Base-by-base conservation (phyloP, 225 moss, liverwort and hornwort genomes). In the Bryoerythrophyllum caledonicum region DNA sequence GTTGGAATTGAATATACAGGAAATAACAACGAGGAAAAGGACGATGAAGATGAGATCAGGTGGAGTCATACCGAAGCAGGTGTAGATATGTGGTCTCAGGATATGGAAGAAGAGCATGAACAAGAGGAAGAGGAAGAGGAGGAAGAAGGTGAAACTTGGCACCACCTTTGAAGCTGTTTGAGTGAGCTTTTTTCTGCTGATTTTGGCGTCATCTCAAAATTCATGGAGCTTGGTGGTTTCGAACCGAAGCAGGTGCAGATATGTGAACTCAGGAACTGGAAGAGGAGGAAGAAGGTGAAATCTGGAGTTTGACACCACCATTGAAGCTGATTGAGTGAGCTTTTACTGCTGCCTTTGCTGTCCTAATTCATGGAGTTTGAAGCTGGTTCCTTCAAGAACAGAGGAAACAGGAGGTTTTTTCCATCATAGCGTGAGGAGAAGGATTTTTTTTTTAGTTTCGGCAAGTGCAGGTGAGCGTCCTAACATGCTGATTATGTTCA, bases 1-100 rank as follows among this genome's bases (percentile, higher is more conserved):
- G 65, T 83, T 67, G 82, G 83, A 8, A 76, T 82, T 7, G 74
- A 80, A 55, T 75, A 79, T 61, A 20, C 25, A 55, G 64, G 76
- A 55, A 60, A 82, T 21, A 71, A 72, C 65, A 76, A 63, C 27
- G 76, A 85, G 46, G 78, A 67, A 17, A 19, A 46, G 19, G 80
- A 78, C 34, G 60, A 67, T 7, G 72, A 78, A 76, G 76, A 75
- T 68, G 81, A 82, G 57, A 79, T 71, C 38, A 38, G 38, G 24
- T 89, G 80, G 70, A 79, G 85, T 63, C 81, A 78, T 53, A 72
- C 58, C 70, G 77, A 59, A 11, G 34, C 46, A 66, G 70, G 38
- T 75, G 55, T 34, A 46, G 57, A 52, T 66, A 53, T 66, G 20
- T 77, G 65, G 80, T 48, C 53, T 37, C 55, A 66, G 60, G 23